Base-by-base conservation (phyloP, 768 basidiomycete species). In the Kockovaella imperatae region DNA sequence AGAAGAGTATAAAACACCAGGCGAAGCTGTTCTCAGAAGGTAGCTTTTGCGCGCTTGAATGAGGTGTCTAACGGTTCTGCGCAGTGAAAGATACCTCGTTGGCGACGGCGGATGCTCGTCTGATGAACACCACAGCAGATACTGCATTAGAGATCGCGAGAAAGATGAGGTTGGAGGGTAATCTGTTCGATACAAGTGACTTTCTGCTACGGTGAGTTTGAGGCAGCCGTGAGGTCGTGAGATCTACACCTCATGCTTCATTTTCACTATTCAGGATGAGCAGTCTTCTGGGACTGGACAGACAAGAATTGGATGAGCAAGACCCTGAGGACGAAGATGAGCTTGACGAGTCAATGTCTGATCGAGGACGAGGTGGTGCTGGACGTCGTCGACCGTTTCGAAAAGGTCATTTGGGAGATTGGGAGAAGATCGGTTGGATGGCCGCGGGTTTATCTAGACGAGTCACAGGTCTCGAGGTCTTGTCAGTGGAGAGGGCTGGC, bases 131-230 rank as follows among this genome's bases (percentile, higher is more conserved):
- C 64, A 81, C 84, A 10, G 83, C 87, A 3, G 83, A 80, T 51
- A 79, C 87, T 59, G 81, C 84, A 35, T 83, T 86, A 1, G 82
- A 83, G 57, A 84, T 91, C 66, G 90, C 90, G n/a, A 84, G 87
- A 25, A 82, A 82, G 25, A 83, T 93, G 80, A 89, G 87, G 69
- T 80, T 87, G 0, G 87, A 86, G 45, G 80, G 80, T 0, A 85
- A 86, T 46, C 81, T 83, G 13, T 99, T 97, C 63, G 93, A 99
- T 63, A 75, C 86, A 32, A 88, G 93, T 56, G 90, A 96, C 47
- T 96, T 91, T 59, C 75, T 99, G 5, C 40, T 56, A 3, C 48
- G 52, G 59, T 61, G 77, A 28, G 52, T 25, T 23, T 14, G 4
- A 17, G 28, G 29, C 10, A n/a, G n/a, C n/a, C n/a, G n/a, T n/a